Conservation (phyloP, 2,329 filamentous ascomycete genomes). For the Apiospora koreana region DNA sequence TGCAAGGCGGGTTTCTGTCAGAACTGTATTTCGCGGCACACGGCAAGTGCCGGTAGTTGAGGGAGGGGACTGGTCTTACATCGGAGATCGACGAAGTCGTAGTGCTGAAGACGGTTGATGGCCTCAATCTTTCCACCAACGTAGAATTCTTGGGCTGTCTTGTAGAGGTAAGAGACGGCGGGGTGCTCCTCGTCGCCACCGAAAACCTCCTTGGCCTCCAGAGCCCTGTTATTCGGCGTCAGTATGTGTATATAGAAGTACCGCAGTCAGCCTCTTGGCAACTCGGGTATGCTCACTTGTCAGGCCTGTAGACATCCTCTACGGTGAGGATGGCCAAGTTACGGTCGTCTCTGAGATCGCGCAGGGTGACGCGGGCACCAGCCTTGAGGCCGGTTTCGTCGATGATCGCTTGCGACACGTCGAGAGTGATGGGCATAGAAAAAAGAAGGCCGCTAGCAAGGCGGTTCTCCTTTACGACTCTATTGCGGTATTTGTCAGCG, state of each 20-base stretch:
- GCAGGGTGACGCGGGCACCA: conserved; percentile 81
- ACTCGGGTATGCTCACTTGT: conserved; percentile 68
- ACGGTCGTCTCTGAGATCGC: conserved; percentile 94
- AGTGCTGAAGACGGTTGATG: conserved; percentile 93
- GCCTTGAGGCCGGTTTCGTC: conserved; percentile 74
- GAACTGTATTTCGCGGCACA: not conserved
- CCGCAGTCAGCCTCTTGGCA: not conserved
- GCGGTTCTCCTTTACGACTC: conserved; percentile 86
- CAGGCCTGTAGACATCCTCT: conserved; percentile 90
- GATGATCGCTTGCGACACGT: conserved; percentile 75
- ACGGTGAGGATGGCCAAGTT: conserved; percentile 95
- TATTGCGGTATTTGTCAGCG: conserved; percentile 41
- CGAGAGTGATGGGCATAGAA: conserved; percentile 95
- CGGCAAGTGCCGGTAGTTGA: conserved; percentile 14
- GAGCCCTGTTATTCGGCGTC: conserved; percentile 55
- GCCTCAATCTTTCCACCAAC: conserved; percentile 95
- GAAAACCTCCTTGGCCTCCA: conserved; percentile 93
- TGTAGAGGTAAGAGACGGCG: conserved; percentile 86
- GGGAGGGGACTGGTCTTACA: conserved; percentile 55
- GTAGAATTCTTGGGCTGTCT: conserved; percentile 82
- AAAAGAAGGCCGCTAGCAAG: conserved; percentile 89
- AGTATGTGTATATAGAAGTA: not conserved
- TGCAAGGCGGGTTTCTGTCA: conserved; percentile 32
- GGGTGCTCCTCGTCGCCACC: conserved; percentile 90
- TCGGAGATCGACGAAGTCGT: conserved; percentile 96